Evolutionary conservation across 225 moss, liverwort and hornwort genomes (phyloP), one percentile per base, ranked within the genome.

Genomic region (Rhytidiadelphus loreus): DNA sequence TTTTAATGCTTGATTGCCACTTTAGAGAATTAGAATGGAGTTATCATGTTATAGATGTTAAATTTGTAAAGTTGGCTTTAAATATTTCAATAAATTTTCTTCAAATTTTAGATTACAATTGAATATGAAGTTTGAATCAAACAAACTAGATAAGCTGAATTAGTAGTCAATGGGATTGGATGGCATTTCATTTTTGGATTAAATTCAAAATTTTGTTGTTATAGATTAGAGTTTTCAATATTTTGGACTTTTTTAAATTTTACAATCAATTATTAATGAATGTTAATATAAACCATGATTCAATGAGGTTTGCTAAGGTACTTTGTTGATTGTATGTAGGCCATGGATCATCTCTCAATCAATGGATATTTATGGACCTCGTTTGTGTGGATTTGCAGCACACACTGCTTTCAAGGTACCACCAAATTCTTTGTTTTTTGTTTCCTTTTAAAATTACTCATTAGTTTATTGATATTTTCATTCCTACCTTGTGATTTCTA

Each of bases 261-360:
- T 52, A 4, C 5, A 39, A 39, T 63, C 21, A 21, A 15, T 16
- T 16, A 10, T 44, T 14, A 26, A 26, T 60, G 18, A 74, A 28
- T 85, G 19, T 18, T 4, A 22, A 30, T n/a, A 9, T n/a, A n/a
- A 61, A 3, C 7, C 12, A 76, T 22, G 30, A 28, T 39, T 22
- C 2, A 9, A 24, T 9, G 24, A 72, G 16, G 12, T 13, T 71
- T 81, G 22, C 52, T 72, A 39, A 87, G 24, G 30, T 23, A 35
- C 5, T 25, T 22, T 3, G 5, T 53, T 41, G 63, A 63, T 55
- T 88, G 13, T 56, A 2, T 90, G 35, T 2, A 92, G 92, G 70
- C 93, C 93, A 10, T 93, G 92, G 92, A 76, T 92, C 57, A 83
- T 92, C 12, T 90, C 89, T 18, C 85, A 52, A 63, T 70, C 92